Base-by-base conservation (phyloP, 1,284 basidiomycete genomes). In the Ceraceosorus guamensis region DNA sequence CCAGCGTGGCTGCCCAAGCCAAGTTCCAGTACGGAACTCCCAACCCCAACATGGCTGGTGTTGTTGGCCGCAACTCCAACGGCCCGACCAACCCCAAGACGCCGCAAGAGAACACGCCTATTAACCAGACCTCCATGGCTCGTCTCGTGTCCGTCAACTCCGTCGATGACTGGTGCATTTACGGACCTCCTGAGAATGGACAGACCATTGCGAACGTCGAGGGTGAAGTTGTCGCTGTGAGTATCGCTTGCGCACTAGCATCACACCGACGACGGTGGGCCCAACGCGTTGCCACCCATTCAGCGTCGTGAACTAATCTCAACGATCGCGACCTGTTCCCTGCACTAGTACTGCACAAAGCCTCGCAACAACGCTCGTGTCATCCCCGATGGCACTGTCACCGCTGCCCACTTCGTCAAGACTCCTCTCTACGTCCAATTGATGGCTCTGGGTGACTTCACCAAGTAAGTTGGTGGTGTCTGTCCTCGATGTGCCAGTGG, bases 201-300 rank as follows among this genome's bases (percentile, higher is more conserved):
- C 53, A 72, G 34, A 78, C 79, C n/a, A 83, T 88, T 55, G 85
- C 81, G 30, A 80, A 86, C 63, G 81, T 82, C 4, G 87, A 88
- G 75, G 82, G 80, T 41, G 79, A 83, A 70, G 84, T 82, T 62
- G 84, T 88, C 16, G 83, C 85, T 24, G 24, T 24, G 3, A 24
- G 24, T 24, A 24, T 24, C 24, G 24, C 24, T 24, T 24, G 24
- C 24, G 24, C 24, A 24, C 24, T 24, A 24, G 24, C 24, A 24
- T 24, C 24, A 24, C 24, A 3, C 24, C 24, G 24, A 24, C 24
- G 3, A 24, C 24, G 24, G 24, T 24, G 24, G n/a, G n/a, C n/a
- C 24, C 24, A 24, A 3, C 24, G 24, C 24, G 24, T 24, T 24
- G 24, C 24, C 24, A 24, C 24, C 24, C 24, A 24, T 3, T 24